phyloP scores from a whole-genome alignment of 768 basidiomycete genomes.

The Amanita phalloides region DNA sequence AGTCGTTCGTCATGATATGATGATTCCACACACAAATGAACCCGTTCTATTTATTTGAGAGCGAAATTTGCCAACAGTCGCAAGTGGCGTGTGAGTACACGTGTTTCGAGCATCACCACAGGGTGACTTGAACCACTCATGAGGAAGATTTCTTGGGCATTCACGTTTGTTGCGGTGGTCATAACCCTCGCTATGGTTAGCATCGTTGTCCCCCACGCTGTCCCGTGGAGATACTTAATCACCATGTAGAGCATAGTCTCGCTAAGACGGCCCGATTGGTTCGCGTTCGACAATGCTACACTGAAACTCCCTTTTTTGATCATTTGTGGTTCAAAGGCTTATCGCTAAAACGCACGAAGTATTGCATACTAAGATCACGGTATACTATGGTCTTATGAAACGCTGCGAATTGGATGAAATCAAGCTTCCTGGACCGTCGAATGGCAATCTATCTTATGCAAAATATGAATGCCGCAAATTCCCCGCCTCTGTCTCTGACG shows the following conservation, averaged over 20 bases:
- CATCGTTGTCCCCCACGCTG: background rate
- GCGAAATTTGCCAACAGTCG: too few relatives aligned
- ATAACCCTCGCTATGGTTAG: slow-evolving; percentile 43
- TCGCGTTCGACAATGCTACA: slow-evolving; percentile 11
- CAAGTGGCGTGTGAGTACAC: too few relatives aligned
- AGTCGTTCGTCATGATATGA: background rate
- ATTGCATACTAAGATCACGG: slow-evolving; percentile 33
- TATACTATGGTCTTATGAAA: slow-evolving; percentile 47
- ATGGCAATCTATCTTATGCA: slow-evolving; percentile 36
- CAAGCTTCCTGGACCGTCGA: slow-evolving; percentile 32
- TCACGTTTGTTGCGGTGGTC: slow-evolving; percentile 49
- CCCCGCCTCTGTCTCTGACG: slow-evolving; percentile 40
- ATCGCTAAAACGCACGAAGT: slow-evolving; percentile 32
- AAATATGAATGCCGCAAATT: slow-evolving; percentile 57
- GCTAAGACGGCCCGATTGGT: slow-evolving; percentile 55
- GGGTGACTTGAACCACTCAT: slow-evolving; percentile 20
- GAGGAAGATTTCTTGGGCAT: slow-evolving; percentile 61
- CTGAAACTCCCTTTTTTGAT: background rate
- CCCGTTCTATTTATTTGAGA: background rate
- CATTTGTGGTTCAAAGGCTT: slow-evolving; percentile 23
- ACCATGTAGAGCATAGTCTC: slow-evolving; percentile 44
- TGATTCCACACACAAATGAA: too few relatives aligned
- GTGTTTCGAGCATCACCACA: too few relatives aligned
- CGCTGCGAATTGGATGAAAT: slow-evolving; percentile 45
- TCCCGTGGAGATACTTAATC: background rate